phyloP scores from a whole-genome alignment of 257 asterid species.

The Knoxia roxburghii region DNA sequence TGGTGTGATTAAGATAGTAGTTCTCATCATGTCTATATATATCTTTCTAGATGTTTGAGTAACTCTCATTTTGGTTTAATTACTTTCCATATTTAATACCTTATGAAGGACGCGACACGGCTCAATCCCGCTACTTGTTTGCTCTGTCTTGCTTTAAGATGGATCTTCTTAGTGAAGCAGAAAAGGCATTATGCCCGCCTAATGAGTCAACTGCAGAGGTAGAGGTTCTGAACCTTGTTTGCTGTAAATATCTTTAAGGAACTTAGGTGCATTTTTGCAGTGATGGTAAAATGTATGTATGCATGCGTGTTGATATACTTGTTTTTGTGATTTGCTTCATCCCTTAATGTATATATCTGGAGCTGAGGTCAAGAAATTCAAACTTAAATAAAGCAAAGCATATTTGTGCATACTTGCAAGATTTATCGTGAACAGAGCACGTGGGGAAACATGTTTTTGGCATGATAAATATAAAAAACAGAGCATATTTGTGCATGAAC shows the following conservation, averaged over 20 bases:
- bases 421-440: no score
- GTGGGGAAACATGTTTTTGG: no score
- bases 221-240: conserved; percentile 1
- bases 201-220: conserved; percentile 78
- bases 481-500: not conserved
- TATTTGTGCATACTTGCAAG: no score
- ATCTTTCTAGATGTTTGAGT: conserved; percentile 7
- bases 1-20: not conserved
- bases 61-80: conserved; percentile 13
- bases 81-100: conserved; percentile 17
- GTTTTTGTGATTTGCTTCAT: not conserved
- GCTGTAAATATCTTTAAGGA: not conserved
- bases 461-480: no score
- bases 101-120: conserved; percentile 59
- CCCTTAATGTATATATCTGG: not conserved
- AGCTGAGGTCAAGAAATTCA: no score
- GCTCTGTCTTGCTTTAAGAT: conserved; percentile 92
- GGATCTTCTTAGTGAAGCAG: conserved; percentile 90
- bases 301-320: not conserved
- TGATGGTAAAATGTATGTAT: not conserved
- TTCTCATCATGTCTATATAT: not conserved
- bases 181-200: conserved; percentile 59
- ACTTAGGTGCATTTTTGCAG: not conserved
- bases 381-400: no score
- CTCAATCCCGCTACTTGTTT: conserved; percentile 95